A percentile compares a stretch with the other conserved stretches of the same genome.
Evolutionary conservation across 306 rosid genomes (phyloP).

Genomic region (Lupinus albus): DNA sequence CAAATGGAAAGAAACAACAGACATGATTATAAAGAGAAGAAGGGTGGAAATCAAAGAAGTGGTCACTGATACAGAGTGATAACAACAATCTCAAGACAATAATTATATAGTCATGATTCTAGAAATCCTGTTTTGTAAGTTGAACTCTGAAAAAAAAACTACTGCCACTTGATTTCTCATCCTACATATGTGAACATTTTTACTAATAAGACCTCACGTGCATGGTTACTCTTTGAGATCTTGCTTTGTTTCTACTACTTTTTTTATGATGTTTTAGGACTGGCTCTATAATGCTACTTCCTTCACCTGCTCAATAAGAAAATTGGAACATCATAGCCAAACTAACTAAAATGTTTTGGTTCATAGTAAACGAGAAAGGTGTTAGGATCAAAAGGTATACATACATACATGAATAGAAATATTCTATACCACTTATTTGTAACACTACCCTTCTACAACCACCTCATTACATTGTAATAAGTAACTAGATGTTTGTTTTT

Average conservation of each 20-base stretch:
- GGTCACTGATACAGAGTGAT: not conserved
- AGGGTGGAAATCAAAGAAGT: conserved; percentile 1
- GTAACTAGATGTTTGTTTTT: no score
- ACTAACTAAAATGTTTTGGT: no score
- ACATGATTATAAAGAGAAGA: not conserved
- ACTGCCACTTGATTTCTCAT: not conserved
- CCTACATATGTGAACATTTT: conserved; percentile 1
- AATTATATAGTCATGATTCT: not conserved
- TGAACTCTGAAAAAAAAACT: not conserved
- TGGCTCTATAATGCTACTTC: conserved; percentile 77
- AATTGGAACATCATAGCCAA: no score
- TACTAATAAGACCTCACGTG: not conserved
- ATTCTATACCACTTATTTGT: no score
- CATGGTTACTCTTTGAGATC: not conserved
- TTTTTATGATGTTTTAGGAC: conserved; percentile 69
- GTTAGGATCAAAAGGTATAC: no score
- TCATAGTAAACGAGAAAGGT: no score
- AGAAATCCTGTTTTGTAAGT: not conserved
- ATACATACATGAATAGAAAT: no score
- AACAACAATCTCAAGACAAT: not conserved
- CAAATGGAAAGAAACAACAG: conserved; percentile 27
- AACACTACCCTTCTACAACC: no score
- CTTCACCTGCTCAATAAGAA: conserved; percentile 80
- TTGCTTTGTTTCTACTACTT: conserved; percentile 47
- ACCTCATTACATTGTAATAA: no score